phyloP scores from a whole-genome alignment of 2,329 filamentous ascomycete species.

The Ilyonectria sp. region DNA sequence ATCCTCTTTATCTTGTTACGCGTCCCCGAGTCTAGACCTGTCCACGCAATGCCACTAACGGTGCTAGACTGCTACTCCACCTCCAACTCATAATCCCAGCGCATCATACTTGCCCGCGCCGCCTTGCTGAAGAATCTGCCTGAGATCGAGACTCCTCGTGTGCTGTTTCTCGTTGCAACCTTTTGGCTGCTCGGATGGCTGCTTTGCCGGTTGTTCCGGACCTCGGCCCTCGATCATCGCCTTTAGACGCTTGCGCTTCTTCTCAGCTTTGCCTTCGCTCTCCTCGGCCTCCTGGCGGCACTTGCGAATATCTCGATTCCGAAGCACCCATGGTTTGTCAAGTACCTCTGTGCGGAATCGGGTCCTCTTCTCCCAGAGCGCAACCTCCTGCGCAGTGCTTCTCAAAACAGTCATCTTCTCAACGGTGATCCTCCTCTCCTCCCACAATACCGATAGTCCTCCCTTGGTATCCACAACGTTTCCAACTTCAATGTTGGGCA shows the following conservation, averaged over 20 bases:
- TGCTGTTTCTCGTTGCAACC: slow-evolving; percentile 20
- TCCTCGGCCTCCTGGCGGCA: slow-evolving; percentile 65
- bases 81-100: slow-evolving; percentile 50
- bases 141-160: slow-evolving; percentile 41
- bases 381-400: slow-evolving; percentile 70
- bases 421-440: slow-evolving; percentile 66
- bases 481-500: slow-evolving; percentile 63
- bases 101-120: slow-evolving; percentile 53
- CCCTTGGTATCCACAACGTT: slow-evolving; percentile 72
- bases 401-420: slow-evolving; percentile 64
- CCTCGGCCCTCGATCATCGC: slow-evolving; percentile 31
- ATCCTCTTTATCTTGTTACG: slow-evolving; percentile 31
- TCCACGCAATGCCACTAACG: slow-evolving; percentile 32
- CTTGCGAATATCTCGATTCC: slow-evolving; percentile 62
- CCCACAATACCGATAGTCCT: slow-evolving; percentile 62
- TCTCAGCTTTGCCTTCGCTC: slow-evolving; percentile 46
- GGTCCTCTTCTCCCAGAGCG: slow-evolving; percentile 70
- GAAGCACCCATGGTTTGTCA: slow-evolving; percentile 68
- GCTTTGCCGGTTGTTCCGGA: slow-evolving; percentile 20
- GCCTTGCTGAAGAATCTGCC: slow-evolving; percentile 48
- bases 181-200: slow-evolving; percentile 21
- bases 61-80: slow-evolving; percentile 10
- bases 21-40: slow-evolving; percentile 31
- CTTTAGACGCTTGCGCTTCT: slow-evolving; percentile 46
- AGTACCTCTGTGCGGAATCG: slow-evolving; percentile 67